A percentile compares a stretch with the other conserved stretches of the same genome.
Evolutionary conservation across 192 early-diverging fungal species (phyloP).

Genomic region (Gryganskiella cystojenkinii): DNA sequence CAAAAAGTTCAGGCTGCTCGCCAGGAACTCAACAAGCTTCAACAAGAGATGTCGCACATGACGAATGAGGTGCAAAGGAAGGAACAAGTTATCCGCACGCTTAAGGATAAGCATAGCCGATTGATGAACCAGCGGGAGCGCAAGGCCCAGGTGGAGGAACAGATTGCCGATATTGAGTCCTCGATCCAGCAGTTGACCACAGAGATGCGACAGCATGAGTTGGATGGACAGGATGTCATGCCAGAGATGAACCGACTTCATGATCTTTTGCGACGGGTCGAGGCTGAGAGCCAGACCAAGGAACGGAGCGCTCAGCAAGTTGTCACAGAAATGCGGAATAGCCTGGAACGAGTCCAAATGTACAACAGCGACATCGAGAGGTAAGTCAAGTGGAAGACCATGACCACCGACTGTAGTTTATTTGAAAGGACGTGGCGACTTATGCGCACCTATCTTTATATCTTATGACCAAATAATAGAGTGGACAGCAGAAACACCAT

Average conservation of each 20-base stretch:
- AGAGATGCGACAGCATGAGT: conserved; percentile 40
- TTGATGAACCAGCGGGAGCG: conserved; percentile 50
- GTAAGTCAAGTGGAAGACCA: conserved; percentile 8
- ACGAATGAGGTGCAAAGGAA: conserved; percentile 61
- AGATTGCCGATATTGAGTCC: conserved; percentile 56
- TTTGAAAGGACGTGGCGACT: too few species aligned
- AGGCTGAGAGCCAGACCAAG: conserved; percentile 9
- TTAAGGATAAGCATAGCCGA: conserved; percentile 50
- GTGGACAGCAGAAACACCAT: conserved; percentile 18
- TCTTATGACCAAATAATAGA: background rate
- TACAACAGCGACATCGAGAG: conserved; percentile 46
- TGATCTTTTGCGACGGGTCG: conserved; percentile 7
- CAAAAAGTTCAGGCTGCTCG: conserved; percentile 54
- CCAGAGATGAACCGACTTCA: conserved; percentile 33
- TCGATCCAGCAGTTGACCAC: conserved; percentile 17
- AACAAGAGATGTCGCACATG: conserved; percentile 64
- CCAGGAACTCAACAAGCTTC: conserved; percentile 52
- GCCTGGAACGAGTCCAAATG: conserved; percentile 46
- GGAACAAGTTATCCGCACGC: conserved; percentile 61
- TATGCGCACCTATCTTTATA: too few species aligned
- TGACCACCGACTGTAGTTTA: too few species aligned
- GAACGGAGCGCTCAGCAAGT: conserved; percentile 28
- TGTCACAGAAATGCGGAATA: conserved; percentile 42
- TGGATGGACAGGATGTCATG: conserved; percentile 16
- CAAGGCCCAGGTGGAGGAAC: conserved; percentile 50